phyloP scores from a whole-genome alignment of 306 rosid genomes.

The Rubus idaeus region DNA sequence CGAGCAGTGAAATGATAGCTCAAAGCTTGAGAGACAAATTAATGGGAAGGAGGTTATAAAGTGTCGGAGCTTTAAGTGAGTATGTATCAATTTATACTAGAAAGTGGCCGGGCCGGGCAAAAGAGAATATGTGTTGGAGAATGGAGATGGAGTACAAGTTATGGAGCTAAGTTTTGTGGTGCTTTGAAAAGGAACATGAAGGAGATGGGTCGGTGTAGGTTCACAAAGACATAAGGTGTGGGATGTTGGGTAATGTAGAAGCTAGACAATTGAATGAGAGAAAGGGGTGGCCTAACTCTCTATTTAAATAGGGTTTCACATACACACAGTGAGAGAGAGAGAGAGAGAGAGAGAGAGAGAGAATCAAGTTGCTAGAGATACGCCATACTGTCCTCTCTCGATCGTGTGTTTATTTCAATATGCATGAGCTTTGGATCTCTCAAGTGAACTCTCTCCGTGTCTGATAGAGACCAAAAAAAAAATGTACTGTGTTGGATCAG shows the following conservation, averaged over 20 bases:
- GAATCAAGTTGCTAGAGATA: slow-evolving; percentile 15
- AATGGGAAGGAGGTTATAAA: background rate
- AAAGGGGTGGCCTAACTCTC: slow-evolving; percentile 42
- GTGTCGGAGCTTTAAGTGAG: slow-evolving; percentile 12
- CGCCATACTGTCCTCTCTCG: slow-evolving; percentile 16
- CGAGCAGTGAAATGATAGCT: background rate
- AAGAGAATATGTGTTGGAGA: slow-evolving; percentile 2
- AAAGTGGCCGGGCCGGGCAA: background rate
- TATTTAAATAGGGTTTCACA: slow-evolving; percentile 56
- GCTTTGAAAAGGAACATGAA: background rate
- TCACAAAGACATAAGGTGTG: slow-evolving; percentile 17
- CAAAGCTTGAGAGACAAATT: slow-evolving; percentile 11
- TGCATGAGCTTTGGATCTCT: slow-evolving; percentile 9
- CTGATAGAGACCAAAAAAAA: background rate
- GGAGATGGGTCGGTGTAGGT: slow-evolving; percentile 9
- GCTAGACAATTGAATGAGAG: slow-evolving; percentile 50
- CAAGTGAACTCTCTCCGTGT: slow-evolving; percentile 7
- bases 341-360: slow-evolving; percentile 23
- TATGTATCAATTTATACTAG: slow-evolving; percentile 1
- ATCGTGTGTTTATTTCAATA: slow-evolving; percentile 11
- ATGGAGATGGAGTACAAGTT: slow-evolving; percentile 13
- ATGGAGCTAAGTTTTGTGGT: slow-evolving; percentile 21
- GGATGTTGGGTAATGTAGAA: slow-evolving; percentile 28
- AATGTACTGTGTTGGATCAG: background rate
- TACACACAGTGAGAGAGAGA: too few relatives aligned